A percentile compares a stretch with the other conserved stretches of the same genome.
Evolutionary conservation across 768 basidiomycete genomes (phyloP).

Genomic region (Crucibulum laeve): DNA sequence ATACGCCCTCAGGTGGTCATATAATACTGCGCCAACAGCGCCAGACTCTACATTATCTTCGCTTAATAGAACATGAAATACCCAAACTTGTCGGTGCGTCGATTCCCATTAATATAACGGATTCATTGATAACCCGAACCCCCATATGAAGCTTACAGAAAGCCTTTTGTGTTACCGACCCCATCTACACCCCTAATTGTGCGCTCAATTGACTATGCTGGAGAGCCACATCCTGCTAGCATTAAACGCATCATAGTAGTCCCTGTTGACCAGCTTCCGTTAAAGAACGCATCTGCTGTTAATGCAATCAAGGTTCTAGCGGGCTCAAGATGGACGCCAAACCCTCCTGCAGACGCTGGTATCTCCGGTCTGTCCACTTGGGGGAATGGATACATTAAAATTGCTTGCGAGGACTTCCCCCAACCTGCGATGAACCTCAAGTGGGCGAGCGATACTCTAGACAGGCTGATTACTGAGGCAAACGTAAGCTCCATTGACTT

Average conservation of each 20-base stretch:
- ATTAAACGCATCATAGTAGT: conserved; percentile 72
- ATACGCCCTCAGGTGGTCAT: conserved; percentile 70
- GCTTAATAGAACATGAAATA: conserved; percentile 87
- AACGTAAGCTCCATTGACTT: conserved; percentile 56
- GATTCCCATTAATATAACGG: not conserved
- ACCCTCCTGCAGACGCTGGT: conserved; percentile 69
- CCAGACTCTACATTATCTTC: conserved; percentile 69
- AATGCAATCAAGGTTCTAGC: conserved; percentile 89
- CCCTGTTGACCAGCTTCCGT: conserved; percentile 68
- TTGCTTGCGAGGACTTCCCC: conserved; percentile 86
- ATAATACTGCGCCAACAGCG: conserved; percentile 70
- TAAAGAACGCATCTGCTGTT: conserved; percentile 56
- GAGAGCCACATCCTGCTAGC: conserved; percentile 69
- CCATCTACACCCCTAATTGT: conserved; percentile 57
- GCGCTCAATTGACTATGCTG: conserved; percentile 72
- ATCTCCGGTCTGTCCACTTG: conserved; percentile 41
- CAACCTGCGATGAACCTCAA: conserved; percentile 85
- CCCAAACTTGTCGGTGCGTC: conserved; percentile 74
- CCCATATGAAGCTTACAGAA: conserved; percentile 61
- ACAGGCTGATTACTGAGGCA: conserved; percentile 72
- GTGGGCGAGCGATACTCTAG: conserved; percentile 87
- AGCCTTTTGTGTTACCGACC: conserved; percentile 71
- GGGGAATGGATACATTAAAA: conserved; percentile 82
- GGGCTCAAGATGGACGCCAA: conserved; percentile 80
- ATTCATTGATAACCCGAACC: conserved; percentile 5